phyloP scores from a whole-genome alignment of 2,329 filamentous ascomycete species.

The Aspergillus hiratsukae region DNA sequence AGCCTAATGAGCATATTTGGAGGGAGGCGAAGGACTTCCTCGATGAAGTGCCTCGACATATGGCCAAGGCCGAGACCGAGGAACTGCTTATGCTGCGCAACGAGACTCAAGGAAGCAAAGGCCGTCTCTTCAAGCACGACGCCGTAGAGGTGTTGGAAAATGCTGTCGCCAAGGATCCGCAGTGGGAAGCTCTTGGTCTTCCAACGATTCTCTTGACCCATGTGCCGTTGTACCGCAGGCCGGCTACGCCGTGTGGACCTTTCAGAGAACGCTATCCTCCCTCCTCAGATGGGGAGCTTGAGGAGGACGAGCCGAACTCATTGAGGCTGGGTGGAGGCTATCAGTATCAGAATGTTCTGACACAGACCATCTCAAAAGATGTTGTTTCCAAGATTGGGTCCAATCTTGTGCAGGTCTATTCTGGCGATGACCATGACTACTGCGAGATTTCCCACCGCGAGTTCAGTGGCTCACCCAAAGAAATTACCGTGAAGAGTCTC shows the following conservation, averaged over 20 bases:
- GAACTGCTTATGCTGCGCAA: constrained; percentile 65
- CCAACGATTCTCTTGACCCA: constrained; percentile 88
- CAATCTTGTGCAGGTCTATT: constrained; percentile 81
- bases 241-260: constrained; percentile 83
- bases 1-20: constrained; percentile 62
- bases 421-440: constrained; percentile 96
- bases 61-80: constrained; percentile 63
- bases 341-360: constrained; percentile 95
- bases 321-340: constrained; percentile 76
- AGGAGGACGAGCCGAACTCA: constrained; percentile 67
- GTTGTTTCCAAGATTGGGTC: constrained; percentile 69
- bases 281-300: constrained; percentile 53
- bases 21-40: constrained; percentile 73
- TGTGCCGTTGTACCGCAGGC: constrained; percentile 78
- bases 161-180: constrained; percentile 16
- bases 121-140: constrained; percentile 54
- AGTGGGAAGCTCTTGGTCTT: constrained; percentile 52
- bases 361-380: constrained; percentile 67
- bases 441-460: constrained; percentile 80
- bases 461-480: constrained; percentile 59
- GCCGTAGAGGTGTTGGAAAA: constrained; percentile 56
- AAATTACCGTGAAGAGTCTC: constrained; percentile 93
- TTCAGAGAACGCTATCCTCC: constrained; percentile 79
- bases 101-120: constrained; percentile 41
- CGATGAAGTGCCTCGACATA: constrained; percentile 58